Percentiles rank a stretch among this genome's conserved stretches.
Conservation (phyloP, 768 basidiomycete species). For the Russula griseocarnosa region DNA sequence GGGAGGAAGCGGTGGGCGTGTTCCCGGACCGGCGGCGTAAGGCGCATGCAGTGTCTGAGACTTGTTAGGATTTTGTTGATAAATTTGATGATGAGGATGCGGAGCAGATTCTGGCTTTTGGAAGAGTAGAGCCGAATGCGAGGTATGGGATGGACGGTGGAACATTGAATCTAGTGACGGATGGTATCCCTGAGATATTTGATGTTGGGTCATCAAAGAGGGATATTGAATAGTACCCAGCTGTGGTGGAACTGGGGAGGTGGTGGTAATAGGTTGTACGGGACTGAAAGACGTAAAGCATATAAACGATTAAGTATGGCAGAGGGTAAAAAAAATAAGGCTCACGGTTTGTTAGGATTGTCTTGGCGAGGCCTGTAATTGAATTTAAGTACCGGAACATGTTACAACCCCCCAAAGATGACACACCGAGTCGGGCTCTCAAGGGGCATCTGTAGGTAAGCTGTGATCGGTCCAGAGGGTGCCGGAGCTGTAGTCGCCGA, state of each 20-base stretch:
- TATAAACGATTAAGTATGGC: background rate
- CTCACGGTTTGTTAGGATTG: conserved; percentile 27
- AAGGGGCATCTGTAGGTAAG: conserved; percentile 46
- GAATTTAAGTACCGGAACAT: conserved; percentile 43
- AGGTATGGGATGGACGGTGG: conserved; percentile 27
- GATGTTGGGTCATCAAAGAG: conserved; percentile 74
- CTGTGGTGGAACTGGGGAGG: conserved; percentile 59
- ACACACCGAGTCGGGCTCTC: conserved; percentile 50
- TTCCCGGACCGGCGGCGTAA: background rate
- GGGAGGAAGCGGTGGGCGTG: conserved; percentile 33
- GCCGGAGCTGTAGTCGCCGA: conserved; percentile 1
- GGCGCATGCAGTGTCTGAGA: conserved; percentile 16
- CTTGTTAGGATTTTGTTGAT: conserved; percentile 21
- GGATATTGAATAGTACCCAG: conserved; percentile 55
- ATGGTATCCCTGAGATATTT: conserved; percentile 70
- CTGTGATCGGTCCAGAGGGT: conserved; percentile 14
- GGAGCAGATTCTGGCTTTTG: conserved; percentile 27
- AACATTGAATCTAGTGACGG: conserved; percentile 81
- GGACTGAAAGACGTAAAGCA: conserved; percentile 18
- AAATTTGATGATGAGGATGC: conserved; percentile 27
- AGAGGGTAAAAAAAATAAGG: background rate
- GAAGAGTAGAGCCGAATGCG: conserved; percentile 26
- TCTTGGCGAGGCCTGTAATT: conserved; percentile 41
- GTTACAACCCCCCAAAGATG: background rate
- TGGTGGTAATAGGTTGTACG: conserved; percentile 57